A percentile compares a stretch with the other conserved stretches of the same genome.
phyloP scores from a whole-genome alignment of 177 flowering plant species.

The Vitis hybrid region DNA sequence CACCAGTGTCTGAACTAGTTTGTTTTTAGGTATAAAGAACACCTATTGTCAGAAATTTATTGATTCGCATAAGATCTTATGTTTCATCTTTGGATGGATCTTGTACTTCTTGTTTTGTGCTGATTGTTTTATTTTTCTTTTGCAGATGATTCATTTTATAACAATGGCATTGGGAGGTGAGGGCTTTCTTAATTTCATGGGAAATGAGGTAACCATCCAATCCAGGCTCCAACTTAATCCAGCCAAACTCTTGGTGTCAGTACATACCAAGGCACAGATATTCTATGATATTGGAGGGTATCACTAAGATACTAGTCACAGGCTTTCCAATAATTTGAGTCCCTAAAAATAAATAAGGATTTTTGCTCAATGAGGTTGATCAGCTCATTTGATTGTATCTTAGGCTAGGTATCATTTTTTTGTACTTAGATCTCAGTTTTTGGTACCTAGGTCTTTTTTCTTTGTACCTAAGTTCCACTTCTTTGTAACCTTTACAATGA shows the following conservation, averaged over 20 bases:
- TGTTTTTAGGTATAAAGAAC: background rate
- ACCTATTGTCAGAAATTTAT: background rate
- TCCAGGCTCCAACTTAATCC: background rate
- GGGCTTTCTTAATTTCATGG: constrained; percentile 98
- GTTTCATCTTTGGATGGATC: background rate
- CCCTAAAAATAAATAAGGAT: background rate
- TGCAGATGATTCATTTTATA: constrained; percentile 95
- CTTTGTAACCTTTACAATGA: no score
- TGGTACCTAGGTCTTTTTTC: no score
- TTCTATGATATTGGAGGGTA: background rate
- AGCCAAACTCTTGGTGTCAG: background rate
- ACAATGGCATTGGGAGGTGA: constrained; percentile 98
- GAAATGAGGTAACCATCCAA: constrained; percentile 71
- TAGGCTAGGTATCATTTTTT: no score
- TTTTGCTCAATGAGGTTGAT: background rate
- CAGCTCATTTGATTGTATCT: background rate
- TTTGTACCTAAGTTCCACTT: no score
- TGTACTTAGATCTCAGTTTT: no score
- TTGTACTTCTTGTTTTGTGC: background rate
- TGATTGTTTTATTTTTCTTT: constrained; percentile 1
- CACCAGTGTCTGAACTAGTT: background rate
- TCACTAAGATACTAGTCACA: background rate
- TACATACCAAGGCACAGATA: background rate
- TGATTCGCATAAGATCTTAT: background rate
- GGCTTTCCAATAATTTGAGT: background rate